Percentiles rank a stretch among this genome's conserved stretches.
Conservation (phyloP, 176 grass and related monocot genomes). For the Hsuehochloa calcarea region DNA sequence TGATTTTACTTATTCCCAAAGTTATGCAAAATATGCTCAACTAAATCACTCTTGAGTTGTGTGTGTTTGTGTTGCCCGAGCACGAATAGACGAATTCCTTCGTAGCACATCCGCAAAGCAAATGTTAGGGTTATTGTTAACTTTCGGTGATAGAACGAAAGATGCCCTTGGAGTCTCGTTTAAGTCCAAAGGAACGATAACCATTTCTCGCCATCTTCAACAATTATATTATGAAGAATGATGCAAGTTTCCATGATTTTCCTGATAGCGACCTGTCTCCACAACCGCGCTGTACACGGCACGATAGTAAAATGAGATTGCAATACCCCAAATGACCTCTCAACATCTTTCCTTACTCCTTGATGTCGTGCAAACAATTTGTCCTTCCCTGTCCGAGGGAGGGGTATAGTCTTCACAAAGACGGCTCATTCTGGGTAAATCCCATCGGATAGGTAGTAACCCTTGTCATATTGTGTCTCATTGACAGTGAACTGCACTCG, state of each 20-base stretch:
- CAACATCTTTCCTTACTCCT: neutral
- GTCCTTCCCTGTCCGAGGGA: neutral
- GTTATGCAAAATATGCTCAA: too few species aligned
- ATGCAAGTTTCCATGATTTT: neutral
- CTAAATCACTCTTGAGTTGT: neutral
- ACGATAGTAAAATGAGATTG: neutral
- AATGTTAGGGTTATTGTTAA: too few species aligned
- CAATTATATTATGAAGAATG: neutral
- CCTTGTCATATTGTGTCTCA: neutral
- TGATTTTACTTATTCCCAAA: too few species aligned
- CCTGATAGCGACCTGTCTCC: neutral
- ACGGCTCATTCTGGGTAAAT: neutral
- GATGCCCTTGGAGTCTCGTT: neutral
- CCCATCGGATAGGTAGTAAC: neutral
- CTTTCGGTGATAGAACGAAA: neutral
- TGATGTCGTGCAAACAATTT: neutral
- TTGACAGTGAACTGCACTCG: neutral
- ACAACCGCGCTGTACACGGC: accelerated
- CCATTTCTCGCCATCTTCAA: neutral
- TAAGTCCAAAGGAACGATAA: neutral
- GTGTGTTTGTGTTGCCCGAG: neutral
- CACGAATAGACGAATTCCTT: neutral
- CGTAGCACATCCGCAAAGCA: too few species aligned
- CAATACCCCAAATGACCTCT: neutral
- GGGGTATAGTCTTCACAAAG: neutral